Base-by-base conservation (phyloP, 768 basidiomycete species). In the Lactarius akahatsu region DNA sequence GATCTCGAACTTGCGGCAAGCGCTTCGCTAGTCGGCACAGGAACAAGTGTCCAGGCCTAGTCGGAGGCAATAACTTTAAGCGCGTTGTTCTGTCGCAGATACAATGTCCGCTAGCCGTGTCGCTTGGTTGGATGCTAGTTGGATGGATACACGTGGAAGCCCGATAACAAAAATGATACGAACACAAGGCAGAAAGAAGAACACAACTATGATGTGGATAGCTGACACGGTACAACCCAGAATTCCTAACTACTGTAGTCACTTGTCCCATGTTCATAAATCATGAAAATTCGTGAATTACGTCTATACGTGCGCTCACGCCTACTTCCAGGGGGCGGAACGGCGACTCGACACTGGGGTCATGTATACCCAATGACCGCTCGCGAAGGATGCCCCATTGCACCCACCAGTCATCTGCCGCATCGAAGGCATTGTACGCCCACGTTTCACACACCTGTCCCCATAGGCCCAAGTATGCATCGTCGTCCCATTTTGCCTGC, bases 351-450 rank as follows among this genome's bases (percentile, higher is more conserved):
- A 45, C 2, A 36, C n/a, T 43, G 40, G 60, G 43, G 18, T 56
- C 23, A 32, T 57, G 41, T 9, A 16, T 2, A 28, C 16, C 20
- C 34, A 70, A 23, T 18, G 70, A 55, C 34, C 62, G 68, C 59
- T 71, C 70, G 10, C 68, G 68, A 32, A 71, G 65, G 38, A 69
- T 8, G 41, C 70, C 70, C 70, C 70, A 71, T 30, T 71, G 59
- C 7, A 69, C 64, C 70, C 70, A 71, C 70, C 70, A 71, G 57
- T 71, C 68, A 8, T 71, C 70, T 11, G 70, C 70, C 3, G 59
- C 70, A 38, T 71, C 70, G 30, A 69, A 62, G 10, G 68, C 70
- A 34, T 69, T 50, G 34, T 71, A 71, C 9, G 61, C 62, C 70
- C 70, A 71, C 10, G 69, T 18, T 45, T 69, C 13, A 30, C 52